These are phyloP conservation scores for Capsaspora owczarzaki DNA, from an alignment of 78 protist genomes.

Conservation along the genomic window DNA sequence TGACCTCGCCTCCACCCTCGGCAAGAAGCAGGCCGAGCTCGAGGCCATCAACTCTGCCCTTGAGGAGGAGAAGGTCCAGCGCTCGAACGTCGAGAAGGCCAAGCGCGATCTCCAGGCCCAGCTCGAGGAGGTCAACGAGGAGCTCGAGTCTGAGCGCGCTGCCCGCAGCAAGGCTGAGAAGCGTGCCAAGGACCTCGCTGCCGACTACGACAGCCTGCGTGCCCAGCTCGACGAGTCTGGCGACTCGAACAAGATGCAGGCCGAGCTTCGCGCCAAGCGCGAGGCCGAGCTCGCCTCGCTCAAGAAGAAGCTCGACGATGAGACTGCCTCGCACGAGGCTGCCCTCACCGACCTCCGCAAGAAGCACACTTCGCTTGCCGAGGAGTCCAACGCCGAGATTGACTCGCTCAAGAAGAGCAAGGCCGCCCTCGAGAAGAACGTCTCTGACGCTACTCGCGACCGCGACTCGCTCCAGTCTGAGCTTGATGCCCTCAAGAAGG, in stretches of 20 bases:
- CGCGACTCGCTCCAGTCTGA: not conserved
- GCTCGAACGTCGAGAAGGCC: conserved; percentile 5
- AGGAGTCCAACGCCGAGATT: not conserved
- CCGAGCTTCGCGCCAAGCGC: not conserved
- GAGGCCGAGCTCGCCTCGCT: not conserved
- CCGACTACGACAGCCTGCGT: not conserved
- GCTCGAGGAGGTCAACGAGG: conserved; percentile 11
- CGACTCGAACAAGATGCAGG: not conserved
- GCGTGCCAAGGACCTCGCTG: not conserved
- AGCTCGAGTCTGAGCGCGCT: conserved; percentile 6
- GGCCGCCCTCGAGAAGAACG: conserved; percentile 2
- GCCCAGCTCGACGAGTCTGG: conserved; percentile 9
- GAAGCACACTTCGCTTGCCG: not conserved
- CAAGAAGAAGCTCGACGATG: not conserved
- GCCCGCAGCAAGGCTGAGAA: not conserved
- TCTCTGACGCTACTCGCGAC: not conserved
- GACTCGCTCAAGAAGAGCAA: not conserved
- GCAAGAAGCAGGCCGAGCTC: conserved; percentile 3
- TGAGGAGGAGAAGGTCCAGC: not conserved
- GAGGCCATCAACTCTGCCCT: not conserved
- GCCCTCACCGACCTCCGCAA: not conserved
- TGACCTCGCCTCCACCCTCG: conserved; percentile 6
- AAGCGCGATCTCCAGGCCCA: not conserved
- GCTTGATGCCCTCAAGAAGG: not conserved
- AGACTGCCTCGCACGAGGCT: not conserved